These are phyloP conservation scores for Geotrichum macrosporum DNA, from an alignment of 1,139 yeast genomes.

Conservation along the genomic window DNA sequence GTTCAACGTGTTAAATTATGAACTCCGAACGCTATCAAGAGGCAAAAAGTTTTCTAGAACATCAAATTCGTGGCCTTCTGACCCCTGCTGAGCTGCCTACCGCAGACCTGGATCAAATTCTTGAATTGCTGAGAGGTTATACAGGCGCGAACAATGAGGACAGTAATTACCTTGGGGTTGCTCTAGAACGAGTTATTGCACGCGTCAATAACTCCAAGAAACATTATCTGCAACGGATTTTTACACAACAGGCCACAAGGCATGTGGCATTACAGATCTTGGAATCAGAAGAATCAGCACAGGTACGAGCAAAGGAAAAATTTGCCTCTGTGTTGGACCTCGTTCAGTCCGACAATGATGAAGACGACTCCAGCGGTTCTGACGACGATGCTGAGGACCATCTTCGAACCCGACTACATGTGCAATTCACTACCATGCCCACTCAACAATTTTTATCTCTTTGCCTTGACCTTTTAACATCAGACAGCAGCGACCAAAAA, in stretches of 20 bases:
- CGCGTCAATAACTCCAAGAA: constrained; percentile 11
- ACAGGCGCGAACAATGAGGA: no score
- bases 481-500: constrained; percentile 6
- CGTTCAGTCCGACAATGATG: constrained; percentile 9
- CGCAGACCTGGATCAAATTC: no score
- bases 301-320: constrained; percentile 8
- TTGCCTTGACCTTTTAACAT: constrained; percentile 11
- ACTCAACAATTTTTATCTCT: constrained; percentile 2
- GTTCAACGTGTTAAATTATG: no score
- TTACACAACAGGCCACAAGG: constrained; percentile 16
- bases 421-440: constrained; percentile 7
- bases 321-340: constrained; percentile 11
- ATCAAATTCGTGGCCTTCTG: no score
- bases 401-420: constrained; percentile 6
- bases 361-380: constrained; percentile 1
- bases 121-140: no score
- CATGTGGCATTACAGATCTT: constrained; percentile 16
- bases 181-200: constrained; percentile 9
- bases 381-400: constrained; percentile 7
- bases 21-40: no score
- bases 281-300: constrained; percentile 11
- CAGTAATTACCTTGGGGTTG: no score
- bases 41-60: no score
- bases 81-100: no score
- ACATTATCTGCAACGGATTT: constrained; percentile 9